phyloP scores from a whole-genome alignment of 164 flowering plant genomes.

The Tetrastigma voinierianum region DNA sequence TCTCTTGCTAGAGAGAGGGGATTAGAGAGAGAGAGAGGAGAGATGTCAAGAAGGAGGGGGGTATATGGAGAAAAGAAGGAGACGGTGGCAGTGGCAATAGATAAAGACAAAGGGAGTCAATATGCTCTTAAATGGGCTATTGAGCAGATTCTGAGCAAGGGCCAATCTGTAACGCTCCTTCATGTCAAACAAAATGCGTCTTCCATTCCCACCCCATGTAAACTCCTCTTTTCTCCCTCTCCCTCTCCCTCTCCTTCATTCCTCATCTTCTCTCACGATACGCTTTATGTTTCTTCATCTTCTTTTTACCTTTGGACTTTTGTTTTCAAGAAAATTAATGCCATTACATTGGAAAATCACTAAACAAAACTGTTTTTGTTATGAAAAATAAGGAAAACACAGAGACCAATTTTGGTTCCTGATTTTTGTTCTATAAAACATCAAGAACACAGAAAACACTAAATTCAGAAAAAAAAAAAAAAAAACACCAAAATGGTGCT shows the following conservation, averaged over 20 bases:
- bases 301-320: not conserved
- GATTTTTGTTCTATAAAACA: no score
- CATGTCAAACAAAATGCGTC: conserved; percentile 51
- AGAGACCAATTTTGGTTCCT: no score
- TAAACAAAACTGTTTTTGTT: no score
- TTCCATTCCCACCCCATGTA: conserved; percentile 33
- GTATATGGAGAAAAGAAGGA: conserved; percentile 18
- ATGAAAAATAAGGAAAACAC: no score
- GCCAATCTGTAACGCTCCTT: conserved; percentile 49
- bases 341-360: not conserved
- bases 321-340: not conserved
- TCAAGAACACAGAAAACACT: no score
- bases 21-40: not conserved
- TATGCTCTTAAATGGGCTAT: conserved; percentile 77
- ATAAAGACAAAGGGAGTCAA: conserved; percentile 74
- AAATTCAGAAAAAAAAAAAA: no score
- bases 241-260: conserved; percentile 6
- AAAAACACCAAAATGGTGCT: no score
- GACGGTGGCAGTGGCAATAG: conserved; percentile 73
- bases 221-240: conserved; percentile 3
- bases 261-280: not conserved
- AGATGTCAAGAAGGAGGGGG: conserved; percentile 10
- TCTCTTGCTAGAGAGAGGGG: not conserved
- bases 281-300: not conserved
- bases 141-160: conserved; percentile 45